Conservation (phyloP, 495 filamentous ascomycete genomes). For the Xylaria palmicola region DNA sequence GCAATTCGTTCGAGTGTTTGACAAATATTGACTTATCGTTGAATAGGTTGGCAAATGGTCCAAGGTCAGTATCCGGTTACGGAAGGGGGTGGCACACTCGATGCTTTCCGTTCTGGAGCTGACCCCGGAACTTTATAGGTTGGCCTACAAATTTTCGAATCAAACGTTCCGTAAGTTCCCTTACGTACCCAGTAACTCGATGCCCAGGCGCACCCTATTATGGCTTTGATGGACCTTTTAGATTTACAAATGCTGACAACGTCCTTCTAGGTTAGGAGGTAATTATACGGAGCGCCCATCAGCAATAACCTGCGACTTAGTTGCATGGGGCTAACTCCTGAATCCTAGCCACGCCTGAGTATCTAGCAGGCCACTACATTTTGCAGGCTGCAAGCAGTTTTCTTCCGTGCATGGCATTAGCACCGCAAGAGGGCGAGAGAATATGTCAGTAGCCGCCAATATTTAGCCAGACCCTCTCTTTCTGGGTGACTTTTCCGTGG, state of each 20-base stretch:
- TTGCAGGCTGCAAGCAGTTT: constrained; percentile 96
- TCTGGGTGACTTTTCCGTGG: no score
- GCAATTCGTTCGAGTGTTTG: background rate
- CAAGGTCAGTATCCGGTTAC: constrained; percentile 73
- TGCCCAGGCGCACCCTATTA: background rate
- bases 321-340: background rate
- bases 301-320: background rate
- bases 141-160: constrained; percentile 93
- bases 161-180: constrained; percentile 74
- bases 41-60: constrained; percentile 78
- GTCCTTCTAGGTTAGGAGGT: constrained; percentile 12
- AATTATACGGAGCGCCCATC: background rate
- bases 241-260: background rate
- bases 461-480: background rate
- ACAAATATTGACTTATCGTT: background rate
- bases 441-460: constrained; percentile 43
- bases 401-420: constrained; percentile 95
- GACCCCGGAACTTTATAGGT: background rate
- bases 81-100: no score
- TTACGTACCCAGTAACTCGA: background rate
- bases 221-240: background rate
- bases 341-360: constrained; percentile 79
- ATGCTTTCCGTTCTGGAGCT: no score
- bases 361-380: constrained; percentile 96
- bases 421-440: constrained; percentile 88